phyloP scores from a whole-genome alignment of 1,139 yeast genomes.

The Candida mesenterica region DNA sequence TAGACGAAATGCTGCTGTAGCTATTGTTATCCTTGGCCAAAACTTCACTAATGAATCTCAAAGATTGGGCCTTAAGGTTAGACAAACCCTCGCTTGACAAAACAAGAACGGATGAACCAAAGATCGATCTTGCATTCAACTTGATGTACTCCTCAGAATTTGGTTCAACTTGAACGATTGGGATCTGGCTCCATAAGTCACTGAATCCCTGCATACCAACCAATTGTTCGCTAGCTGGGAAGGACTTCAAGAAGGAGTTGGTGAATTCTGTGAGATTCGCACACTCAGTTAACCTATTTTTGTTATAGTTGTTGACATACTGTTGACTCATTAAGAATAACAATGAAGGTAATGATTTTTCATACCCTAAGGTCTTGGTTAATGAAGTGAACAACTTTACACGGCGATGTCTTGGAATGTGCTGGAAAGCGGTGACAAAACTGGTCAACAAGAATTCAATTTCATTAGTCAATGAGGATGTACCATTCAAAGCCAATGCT shows the following conservation, averaged over 20 bases:
- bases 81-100: conserved; percentile 50
- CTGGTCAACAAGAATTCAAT: conserved; percentile 83
- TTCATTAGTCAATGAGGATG: conserved; percentile 54
- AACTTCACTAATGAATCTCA: conserved; percentile 52
- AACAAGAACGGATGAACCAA: conserved; percentile 59
- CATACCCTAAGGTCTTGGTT: conserved; percentile 72
- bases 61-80: conserved; percentile 48
- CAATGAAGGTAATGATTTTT: conserved; percentile 65
- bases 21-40: conserved; percentile 44
- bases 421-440: conserved; percentile 90
- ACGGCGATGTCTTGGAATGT: conserved; percentile 95
- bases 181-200: conserved; percentile 52
- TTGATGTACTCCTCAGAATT: conserved; percentile 35
- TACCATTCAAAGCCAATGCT: conserved; percentile 69
- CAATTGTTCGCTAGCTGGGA: conserved; percentile 68
- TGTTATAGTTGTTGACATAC: conserved; percentile 52
- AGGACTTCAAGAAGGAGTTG: conserved; percentile 63
- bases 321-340: conserved; percentile 80
- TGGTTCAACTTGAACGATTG: conserved; percentile 37
- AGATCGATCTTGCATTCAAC: conserved; percentile 56
- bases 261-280: conserved; percentile 69
- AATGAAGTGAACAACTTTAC: conserved; percentile 79
- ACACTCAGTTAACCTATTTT: conserved; percentile 64
- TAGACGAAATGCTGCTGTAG: conserved; percentile 34
- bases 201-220: conserved; percentile 56